Percentiles rank a stretch among this genome's conserved stretches.
phyloP scores from a whole-genome alignment of 2,329 filamentous ascomycete genomes.

The Phyllosticta citribraziliensis region DNA sequence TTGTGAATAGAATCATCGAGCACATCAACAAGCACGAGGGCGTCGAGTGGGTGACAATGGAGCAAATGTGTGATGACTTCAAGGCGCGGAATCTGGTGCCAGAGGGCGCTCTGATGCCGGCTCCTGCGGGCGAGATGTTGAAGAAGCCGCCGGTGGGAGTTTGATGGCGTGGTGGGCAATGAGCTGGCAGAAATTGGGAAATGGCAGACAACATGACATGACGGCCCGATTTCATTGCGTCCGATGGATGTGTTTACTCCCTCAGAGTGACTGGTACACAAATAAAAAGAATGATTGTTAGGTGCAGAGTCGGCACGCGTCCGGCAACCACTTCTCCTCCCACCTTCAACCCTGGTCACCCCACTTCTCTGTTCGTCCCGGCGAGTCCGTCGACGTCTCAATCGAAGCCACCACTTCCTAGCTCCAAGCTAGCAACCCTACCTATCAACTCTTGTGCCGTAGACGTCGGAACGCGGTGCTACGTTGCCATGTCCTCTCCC shows the following conservation, averaged over 20 bases:
- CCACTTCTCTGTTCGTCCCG: background rate
- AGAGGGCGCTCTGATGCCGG: conserved; percentile 52
- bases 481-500: background rate
- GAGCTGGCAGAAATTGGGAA: conserved; percentile 14
- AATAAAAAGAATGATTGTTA: no score
- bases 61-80: conserved; percentile 63
- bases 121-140: conserved; percentile 43
- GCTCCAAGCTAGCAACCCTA: background rate
- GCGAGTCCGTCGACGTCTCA: background rate
- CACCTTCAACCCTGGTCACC: background rate
- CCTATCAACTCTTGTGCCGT: background rate
- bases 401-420: background rate
- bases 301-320: background rate
- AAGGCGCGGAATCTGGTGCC: conserved; percentile 54
- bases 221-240: background rate
- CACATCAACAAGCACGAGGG: conserved; percentile 55
- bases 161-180: background rate
- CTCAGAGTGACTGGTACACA: no score
- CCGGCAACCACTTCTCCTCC: background rate
- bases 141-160: conserved; percentile 23
- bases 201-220: background rate
- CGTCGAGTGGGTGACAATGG: conserved; percentile 60
- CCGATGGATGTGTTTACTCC: no score
- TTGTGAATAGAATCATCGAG: conserved; percentile 47
- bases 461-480: background rate